Conservation (phyloP, 2,329 filamentous ascomycete genomes). For the Truncatella angustata region DNA sequence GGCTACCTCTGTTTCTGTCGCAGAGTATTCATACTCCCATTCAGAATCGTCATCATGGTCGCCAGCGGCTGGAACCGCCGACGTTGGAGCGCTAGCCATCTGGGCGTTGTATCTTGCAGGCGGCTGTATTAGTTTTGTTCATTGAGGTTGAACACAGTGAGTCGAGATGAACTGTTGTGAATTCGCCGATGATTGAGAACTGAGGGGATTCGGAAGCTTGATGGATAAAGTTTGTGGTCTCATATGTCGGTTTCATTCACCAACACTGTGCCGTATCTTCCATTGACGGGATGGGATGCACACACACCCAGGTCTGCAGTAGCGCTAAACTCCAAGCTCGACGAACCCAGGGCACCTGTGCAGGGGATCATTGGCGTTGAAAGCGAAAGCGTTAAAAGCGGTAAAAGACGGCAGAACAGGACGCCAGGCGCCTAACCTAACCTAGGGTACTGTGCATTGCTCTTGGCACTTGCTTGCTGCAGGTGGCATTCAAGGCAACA, state of each 20-base stretch:
- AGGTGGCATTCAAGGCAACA: too few species aligned
- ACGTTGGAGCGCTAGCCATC: conserved; percentile 30
- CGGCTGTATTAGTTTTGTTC: conserved; percentile 9
- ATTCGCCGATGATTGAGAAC: too few species aligned
- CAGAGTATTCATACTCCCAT: conserved; percentile 68
- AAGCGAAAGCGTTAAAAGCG: conserved; percentile 12
- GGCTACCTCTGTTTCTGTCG: conserved; percentile 58
- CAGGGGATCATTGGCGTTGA: neutral
- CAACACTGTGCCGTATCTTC: too few species aligned
- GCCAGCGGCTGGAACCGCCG: conserved; percentile 16
- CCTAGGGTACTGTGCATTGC: too few species aligned
- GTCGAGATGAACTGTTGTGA: too few species aligned
- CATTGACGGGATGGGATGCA: too few species aligned
- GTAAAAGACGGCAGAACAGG: conserved; percentile 22
- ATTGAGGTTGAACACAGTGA: neutral
- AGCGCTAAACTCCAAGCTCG: too few species aligned
- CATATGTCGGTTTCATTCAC: too few species aligned
- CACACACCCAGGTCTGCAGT: too few species aligned
- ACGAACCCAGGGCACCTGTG: neutral
- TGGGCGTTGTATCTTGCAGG: conserved; percentile 15
- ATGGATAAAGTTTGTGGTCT: too few species aligned
- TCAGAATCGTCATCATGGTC: conserved; percentile 52
- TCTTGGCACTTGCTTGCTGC: too few species aligned
- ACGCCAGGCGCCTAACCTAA: neutral
- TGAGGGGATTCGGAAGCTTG: too few species aligned